Base-by-base conservation (phyloP, 2,329 filamentous ascomycete species). In the Fusarium praegraminearum region DNA sequence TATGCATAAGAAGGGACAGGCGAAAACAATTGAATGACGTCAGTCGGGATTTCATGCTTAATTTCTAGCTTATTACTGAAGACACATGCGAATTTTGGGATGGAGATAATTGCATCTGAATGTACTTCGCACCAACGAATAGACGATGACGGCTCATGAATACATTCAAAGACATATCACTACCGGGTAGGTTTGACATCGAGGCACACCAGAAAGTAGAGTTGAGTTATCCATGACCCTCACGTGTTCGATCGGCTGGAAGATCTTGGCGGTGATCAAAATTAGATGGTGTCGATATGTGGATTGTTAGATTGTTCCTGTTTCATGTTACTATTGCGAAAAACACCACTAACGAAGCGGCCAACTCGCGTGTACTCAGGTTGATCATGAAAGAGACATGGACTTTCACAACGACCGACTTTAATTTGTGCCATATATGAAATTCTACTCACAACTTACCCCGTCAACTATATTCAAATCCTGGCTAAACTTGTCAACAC, bases 241-340 rank as follows among this genome's bases (percentile, higher is more conserved):
- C n/a, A 56, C 47, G 41, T 51, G 58, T 56, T 53, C 28, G 62
- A 69, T 62, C 32, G 45, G 40, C 30, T 16, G 30, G 53, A 64
- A 67, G 47, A 62, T 69, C 56, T 55, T 43, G 45, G 53, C 44
- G 44, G 24, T 35, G 26, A 46, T 60, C 61, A 68, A 74, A 46
- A 74, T 74, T 73, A 46, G 60, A 66, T 51, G 58, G 62, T 56
- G 54, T 59, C 47, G 15, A n/a, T 33, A 35, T 55, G 69, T 68
- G 72, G 68, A 50, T 41, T 68, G 36, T 30, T 67, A 70, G 68
- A 52, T 38, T 68, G 40, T 30, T 43, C 22, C 41, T 53, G 61
- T 73, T 74, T 70, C 70, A 70, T 50, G 35, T 59, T 36, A 15
- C 15, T 36, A 13, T 55, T 22, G 15, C 18, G 20, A 26, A 26